These are phyloP conservation scores for Streptanthus diversifolius DNA, from an alignment of 345 rosid species.

Conservation along the genomic window DNA sequence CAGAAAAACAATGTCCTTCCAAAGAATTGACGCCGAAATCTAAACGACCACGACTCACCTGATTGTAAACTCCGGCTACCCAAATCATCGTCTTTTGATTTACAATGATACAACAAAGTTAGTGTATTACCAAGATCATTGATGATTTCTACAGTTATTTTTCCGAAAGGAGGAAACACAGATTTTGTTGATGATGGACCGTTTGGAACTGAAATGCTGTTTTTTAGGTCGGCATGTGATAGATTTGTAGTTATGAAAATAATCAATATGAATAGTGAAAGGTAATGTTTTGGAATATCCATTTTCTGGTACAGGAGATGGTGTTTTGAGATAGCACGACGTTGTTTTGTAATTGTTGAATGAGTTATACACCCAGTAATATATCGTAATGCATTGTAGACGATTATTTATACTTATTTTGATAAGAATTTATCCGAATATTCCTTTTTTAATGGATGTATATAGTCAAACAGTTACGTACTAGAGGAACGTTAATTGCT, in stretches of 20 bases:
- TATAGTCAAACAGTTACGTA: neutral
- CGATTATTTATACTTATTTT: neutral
- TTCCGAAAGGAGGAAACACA: neutral
- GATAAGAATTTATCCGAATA: neutral
- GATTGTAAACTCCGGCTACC: neutral
- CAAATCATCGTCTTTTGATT: conserved; percentile 20
- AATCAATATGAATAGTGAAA: neutral
- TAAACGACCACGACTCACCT: conserved; percentile 16
- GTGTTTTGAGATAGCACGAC: neutral
- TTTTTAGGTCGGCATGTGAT: neutral
- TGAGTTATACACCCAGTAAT: neutral
- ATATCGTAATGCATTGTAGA: neutral
- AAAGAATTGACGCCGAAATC: neutral
- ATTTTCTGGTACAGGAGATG: neutral
- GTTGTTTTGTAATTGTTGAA: neutral
- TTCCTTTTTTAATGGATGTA: neutral
- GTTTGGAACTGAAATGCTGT: neutral
- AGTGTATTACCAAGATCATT: conserved; percentile 7
- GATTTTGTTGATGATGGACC: conserved; percentile 4
- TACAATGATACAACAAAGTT: conserved; percentile 16
- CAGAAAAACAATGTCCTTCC: neutral
- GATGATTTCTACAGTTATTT: conserved; percentile 2
- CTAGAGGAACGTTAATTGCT: too few species aligned
- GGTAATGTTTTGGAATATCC: neutral
- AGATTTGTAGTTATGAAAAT: conserved; percentile 3